phyloP scores from a whole-genome alignment of 2,329 filamentous ascomycete species.

The Apiospora arundinis region DNA sequence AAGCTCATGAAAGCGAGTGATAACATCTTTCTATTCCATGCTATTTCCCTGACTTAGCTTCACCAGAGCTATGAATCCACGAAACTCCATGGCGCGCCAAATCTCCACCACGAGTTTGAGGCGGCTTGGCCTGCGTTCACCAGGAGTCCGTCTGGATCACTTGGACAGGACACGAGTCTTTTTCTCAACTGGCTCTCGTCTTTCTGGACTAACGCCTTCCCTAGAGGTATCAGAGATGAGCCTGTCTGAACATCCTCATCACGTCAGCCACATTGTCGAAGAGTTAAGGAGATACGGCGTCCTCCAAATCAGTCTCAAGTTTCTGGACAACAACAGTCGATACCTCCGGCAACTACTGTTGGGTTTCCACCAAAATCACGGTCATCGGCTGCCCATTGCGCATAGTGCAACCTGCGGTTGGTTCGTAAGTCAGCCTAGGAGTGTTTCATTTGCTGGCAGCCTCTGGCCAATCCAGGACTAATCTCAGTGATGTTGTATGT shows the following conservation, averaged over 20 bases:
- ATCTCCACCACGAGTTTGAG: neutral
- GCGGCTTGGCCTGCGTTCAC: neutral
- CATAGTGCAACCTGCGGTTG: constrained; percentile 49
- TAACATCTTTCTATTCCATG: too few species aligned
- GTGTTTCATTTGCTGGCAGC: too few species aligned
- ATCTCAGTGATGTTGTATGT: constrained; percentile 26
- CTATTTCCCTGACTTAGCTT: too few species aligned
- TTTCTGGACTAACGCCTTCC: neutral
- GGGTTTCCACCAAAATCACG: constrained; percentile 41
- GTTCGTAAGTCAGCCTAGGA: constrained; percentile 35
- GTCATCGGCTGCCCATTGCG: constrained; percentile 46
- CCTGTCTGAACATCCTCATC: neutral
- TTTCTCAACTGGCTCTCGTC: neutral
- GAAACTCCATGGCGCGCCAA: too few species aligned
- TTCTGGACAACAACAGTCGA: constrained; percentile 39
- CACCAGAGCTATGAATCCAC: too few species aligned
- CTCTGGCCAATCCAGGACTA: neutral
- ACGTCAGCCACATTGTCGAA: neutral
- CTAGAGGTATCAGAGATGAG: neutral
- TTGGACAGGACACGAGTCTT: neutral
- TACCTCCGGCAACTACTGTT: constrained; percentile 44
- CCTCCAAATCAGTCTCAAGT: constrained; percentile 44
- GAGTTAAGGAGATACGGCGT: constrained; percentile 35
- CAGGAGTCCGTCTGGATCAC: neutral
- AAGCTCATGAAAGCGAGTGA: too few species aligned